Evolutionary conservation across 139 green algal species (phyloP).

Genomic region (Nannochloris sp.): DNA sequence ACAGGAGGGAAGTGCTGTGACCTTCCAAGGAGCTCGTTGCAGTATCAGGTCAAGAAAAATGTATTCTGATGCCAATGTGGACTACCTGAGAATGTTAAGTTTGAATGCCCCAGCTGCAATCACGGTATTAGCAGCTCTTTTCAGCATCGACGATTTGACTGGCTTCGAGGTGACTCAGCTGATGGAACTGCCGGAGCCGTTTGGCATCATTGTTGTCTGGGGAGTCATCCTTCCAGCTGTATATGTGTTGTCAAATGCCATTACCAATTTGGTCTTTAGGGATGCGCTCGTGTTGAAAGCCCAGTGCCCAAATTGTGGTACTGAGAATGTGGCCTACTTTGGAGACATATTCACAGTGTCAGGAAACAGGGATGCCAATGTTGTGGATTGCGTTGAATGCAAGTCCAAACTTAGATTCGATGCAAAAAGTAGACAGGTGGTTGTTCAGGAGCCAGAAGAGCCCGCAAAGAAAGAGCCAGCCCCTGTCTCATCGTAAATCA

Average conservation of each 20-base stretch:
- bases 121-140: conserved; percentile 55
- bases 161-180: conserved; percentile 68
- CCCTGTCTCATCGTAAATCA: too few relatives aligned
- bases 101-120: conserved; percentile 80
- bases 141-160: conserved; percentile 74
- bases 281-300: conserved; percentile 72
- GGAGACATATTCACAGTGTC: conserved; percentile 72
- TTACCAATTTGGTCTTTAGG: conserved; percentile 78
- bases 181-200: conserved; percentile 73
- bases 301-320: conserved; percentile 70
- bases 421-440: conserved; percentile 50
- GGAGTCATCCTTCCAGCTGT: conserved; percentile 66
- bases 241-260: conserved; percentile 59
- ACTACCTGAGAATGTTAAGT: conserved; percentile 73
- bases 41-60: conserved; percentile 63
- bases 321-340: conserved; percentile 70
- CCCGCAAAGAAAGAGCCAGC: background rate
- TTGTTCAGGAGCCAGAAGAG: conserved; percentile 1
- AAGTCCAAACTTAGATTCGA: conserved; percentile 61
- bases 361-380: conserved; percentile 53
- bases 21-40: conserved; percentile 62
- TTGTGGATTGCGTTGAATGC: conserved; percentile 61
- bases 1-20: conserved; percentile 4
- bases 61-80: conserved; percentile 56
- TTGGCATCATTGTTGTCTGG: conserved; percentile 72